A percentile compares a stretch with the other conserved stretches of the same genome.
Evolutionary conservation across 2,329 filamentous ascomycete genomes (phyloP).

Genomic region (Myriosclerotinia curreyana): DNA sequence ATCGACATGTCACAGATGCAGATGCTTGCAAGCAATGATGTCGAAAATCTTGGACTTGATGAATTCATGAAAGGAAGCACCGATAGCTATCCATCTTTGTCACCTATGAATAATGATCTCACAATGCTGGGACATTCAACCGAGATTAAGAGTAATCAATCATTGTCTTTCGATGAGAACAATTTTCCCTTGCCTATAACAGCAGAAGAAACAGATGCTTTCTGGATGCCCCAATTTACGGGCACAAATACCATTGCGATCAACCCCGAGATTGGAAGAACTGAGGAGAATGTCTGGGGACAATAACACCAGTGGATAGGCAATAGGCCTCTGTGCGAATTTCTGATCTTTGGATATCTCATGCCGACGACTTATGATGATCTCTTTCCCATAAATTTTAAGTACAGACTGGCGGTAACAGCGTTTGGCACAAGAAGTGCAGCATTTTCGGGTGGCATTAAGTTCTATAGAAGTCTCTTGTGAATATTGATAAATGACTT

Average conservation of each 20-base stretch:
- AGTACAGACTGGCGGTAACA: constrained; percentile 22
- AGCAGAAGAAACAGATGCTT: constrained; percentile 47
- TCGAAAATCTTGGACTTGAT: constrained; percentile 53
- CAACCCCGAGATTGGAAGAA: constrained; percentile 27
- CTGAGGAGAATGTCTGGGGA: constrained; percentile 37
- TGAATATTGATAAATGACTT: constrained; percentile 17
- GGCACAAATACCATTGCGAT: constrained; percentile 25
- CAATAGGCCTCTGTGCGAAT: constrained; percentile 39
- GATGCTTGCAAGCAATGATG: constrained; percentile 47
- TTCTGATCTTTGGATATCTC: constrained; percentile 30
- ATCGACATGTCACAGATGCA: constrained; percentile 47
- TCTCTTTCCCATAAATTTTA: constrained; percentile 1
- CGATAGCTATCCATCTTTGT: constrained; percentile 22
- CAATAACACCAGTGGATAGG: constrained; percentile 41
- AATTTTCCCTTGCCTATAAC: constrained; percentile 43
- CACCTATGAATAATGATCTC: constrained; percentile 28
- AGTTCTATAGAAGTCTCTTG: constrained; percentile 15
- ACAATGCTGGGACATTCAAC: constrained; percentile 27
- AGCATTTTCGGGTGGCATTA: constrained; percentile 15
- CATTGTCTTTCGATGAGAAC: constrained; percentile 40
- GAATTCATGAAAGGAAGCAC: constrained; percentile 49
- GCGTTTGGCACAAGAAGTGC: constrained; percentile 19
- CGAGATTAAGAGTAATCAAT: constrained; percentile 45
- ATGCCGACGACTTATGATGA: constrained; percentile 30
- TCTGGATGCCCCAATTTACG: constrained; percentile 44